Evolutionary conservation across 495 filamentous ascomycete species (phyloP), one percentile per base, ranked within the genome.

Genomic region (Apiosordaria backusii): DNA sequence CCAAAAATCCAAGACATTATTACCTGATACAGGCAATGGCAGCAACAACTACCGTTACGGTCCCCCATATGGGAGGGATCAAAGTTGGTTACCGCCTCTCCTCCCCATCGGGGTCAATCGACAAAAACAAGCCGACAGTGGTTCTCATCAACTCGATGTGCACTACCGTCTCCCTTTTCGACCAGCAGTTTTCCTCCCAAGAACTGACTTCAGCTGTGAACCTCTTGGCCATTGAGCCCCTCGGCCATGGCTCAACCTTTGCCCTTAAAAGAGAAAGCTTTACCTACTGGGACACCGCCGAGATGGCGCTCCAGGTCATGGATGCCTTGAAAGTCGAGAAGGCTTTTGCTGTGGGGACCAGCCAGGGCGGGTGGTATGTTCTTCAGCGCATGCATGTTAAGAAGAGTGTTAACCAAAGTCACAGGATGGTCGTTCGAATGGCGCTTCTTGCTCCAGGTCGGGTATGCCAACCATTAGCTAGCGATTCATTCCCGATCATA

Each of bases 101-200:
- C 1, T 69, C 72, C 35, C 64, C 65, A 22, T 45, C 35, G 16
- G 35, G 35, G 2, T 45, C 35, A 7, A 78, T 80, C 71, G 82
- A 88, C 72, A 65, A 77, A 10, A 72, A 77, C 65, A 87, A 87
- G 74, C 85, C 87, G 16, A 89, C 87, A 3, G 72, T 77, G 54
- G 78, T 87, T 23, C 79, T 87, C 58, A 82, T 88, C 66, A 87
- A 87, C 75, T 79, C 79, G n/a, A 81, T 89, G 77, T 83, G 81
- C 73, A 85, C 82, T 22, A 84, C 82, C 16, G 74, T 78, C 3
- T 78, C 82, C 26, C 78, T 85, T 7, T 89, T 85, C 76, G 66
- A 75, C n/a, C 61, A 63, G 15, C 84, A 87, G 69, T 85, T 83
- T 63, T 65, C 74, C 58, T 79, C 79, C 72, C 70, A 71, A 15